phyloP scores from a whole-genome alignment of 345 rosid genomes.

The Euphorbia peplus region DNA sequence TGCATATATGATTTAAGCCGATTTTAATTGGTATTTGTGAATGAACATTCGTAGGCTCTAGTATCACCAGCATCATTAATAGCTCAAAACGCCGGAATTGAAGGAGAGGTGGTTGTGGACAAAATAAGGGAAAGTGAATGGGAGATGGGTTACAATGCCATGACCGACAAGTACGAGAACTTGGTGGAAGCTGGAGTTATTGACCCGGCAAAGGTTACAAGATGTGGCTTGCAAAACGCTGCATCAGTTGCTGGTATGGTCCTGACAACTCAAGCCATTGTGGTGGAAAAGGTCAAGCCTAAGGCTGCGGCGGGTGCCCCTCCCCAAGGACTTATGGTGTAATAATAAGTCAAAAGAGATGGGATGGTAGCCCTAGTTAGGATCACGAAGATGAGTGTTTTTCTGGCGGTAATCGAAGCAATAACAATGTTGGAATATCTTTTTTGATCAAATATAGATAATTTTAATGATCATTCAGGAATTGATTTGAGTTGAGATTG shows the following conservation, averaged over 20 bases:
- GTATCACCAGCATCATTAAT: constrained; percentile 85
- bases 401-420: not conserved
- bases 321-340: constrained; percentile 61
- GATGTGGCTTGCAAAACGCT: constrained; percentile 91
- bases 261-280: constrained; percentile 95
- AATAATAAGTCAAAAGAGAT: constrained; percentile 4
- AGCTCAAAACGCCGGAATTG: constrained; percentile 92
- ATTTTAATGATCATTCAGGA: not conserved
- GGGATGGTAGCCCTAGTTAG: constrained; percentile 5
- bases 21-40: not conserved
- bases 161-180: constrained; percentile 86
- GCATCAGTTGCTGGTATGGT: constrained; percentile 99
- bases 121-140: constrained; percentile 70
- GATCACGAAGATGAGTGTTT: constrained; percentile 7
- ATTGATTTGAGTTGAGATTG: not conserved
- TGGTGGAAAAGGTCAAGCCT: constrained; percentile 76
- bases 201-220: constrained; percentile 91
- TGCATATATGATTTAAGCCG: too few relatives aligned
- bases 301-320: constrained; percentile 53
- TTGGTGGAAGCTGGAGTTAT: constrained; percentile 85
- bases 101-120: constrained; percentile 95
- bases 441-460: constrained; percentile 4
- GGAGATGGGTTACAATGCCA: constrained; percentile 94
- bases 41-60: constrained; percentile 49
- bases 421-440: not conserved